These are phyloP conservation scores for Talaromyces borbonicus DNA, from an alignment of 495 filamentous ascomycete species.

Conservation along the genomic window DNA sequence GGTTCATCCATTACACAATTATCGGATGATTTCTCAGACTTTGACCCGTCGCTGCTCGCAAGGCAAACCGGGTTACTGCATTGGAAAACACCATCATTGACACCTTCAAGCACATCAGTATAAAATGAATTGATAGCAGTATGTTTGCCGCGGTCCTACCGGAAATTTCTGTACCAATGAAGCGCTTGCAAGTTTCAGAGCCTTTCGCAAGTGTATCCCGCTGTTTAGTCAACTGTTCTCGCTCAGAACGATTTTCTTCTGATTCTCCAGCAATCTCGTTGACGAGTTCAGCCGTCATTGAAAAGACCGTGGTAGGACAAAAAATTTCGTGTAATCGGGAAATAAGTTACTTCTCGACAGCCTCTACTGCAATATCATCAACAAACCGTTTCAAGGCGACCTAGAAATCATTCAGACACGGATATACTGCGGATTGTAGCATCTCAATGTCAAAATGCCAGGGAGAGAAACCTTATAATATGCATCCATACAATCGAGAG, in stretches of 20 bases:
- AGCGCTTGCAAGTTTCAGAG: conserved; percentile 30
- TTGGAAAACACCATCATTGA: no score
- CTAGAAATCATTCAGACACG: conserved; percentile 18
- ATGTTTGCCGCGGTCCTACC: no score
- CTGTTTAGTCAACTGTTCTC: conserved; percentile 43
- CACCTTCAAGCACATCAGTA: no score
- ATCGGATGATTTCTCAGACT: no score
- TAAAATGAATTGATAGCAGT: no score
- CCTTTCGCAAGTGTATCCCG: conserved; percentile 40
- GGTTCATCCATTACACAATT: no score
- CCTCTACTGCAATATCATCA: conserved; percentile 46
- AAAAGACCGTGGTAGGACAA: conserved; percentile 18
- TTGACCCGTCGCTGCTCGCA: no score
- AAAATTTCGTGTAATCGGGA: conserved; percentile 13
- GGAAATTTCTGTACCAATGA: no score
- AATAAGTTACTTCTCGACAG: conserved; percentile 45
- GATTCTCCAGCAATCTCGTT: conserved; percentile 46
- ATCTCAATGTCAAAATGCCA: conserved; percentile 4
- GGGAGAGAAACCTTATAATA: conserved; percentile 23
- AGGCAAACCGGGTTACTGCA: no score
- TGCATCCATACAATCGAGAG: conserved; percentile 19
- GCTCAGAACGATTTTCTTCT: conserved; percentile 30
- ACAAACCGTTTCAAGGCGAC: conserved; percentile 53
- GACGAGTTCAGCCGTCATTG: conserved; percentile 35
- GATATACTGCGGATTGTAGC: not conserved